A percentile compares a stretch with the other conserved stretches of the same genome.
These are phyloP conservation scores for Gautieria morchelliformis DNA, from an alignment of 768 basidiomycete genomes.

Conservation along the genomic window DNA sequence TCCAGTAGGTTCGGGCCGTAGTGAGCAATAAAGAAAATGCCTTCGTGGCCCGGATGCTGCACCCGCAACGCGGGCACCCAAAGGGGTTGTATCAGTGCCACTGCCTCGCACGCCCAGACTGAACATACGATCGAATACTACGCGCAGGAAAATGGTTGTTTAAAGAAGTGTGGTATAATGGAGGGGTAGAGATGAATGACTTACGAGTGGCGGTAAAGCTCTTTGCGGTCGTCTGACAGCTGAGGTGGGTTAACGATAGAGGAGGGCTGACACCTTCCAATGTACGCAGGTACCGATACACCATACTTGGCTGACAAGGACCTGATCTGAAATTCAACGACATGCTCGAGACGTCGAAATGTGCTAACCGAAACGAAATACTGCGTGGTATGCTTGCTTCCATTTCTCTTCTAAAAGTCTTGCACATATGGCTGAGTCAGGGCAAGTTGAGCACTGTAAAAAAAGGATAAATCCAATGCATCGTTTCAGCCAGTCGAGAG, in stretches of 20 bases:
- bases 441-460: slow-evolving; percentile 69
- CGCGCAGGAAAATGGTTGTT: background rate
- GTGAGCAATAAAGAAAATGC: slow-evolving; percentile 75
- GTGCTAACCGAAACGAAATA: slow-evolving; percentile 70
- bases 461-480: background rate
- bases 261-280: slow-evolving; percentile 89
- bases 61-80: slow-evolving; percentile 55
- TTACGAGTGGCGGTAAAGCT: slow-evolving; percentile 78
- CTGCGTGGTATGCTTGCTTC: slow-evolving; percentile 78
- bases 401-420: slow-evolving; percentile 87
- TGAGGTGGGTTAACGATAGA: slow-evolving; percentile 73
- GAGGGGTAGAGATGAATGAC: slow-evolving; percentile 17
- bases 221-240: slow-evolving; percentile 84
- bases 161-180: background rate
- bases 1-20: slow-evolving; percentile 48
- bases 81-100: slow-evolving; percentile 53
- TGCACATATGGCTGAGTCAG: slow-evolving; percentile 71
- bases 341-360: background rate
- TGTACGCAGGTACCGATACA: slow-evolving; percentile 83
- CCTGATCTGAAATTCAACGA: slow-evolving; percentile 30
- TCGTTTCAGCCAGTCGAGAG: background rate
- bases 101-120: slow-evolving; percentile 74
- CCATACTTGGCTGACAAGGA: slow-evolving; percentile 85
- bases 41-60: slow-evolving; percentile 63
- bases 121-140: slow-evolving; percentile 88